phyloP scores from a whole-genome alignment of 495 filamentous ascomycete genomes.

The Daldinia caldariorum region DNA sequence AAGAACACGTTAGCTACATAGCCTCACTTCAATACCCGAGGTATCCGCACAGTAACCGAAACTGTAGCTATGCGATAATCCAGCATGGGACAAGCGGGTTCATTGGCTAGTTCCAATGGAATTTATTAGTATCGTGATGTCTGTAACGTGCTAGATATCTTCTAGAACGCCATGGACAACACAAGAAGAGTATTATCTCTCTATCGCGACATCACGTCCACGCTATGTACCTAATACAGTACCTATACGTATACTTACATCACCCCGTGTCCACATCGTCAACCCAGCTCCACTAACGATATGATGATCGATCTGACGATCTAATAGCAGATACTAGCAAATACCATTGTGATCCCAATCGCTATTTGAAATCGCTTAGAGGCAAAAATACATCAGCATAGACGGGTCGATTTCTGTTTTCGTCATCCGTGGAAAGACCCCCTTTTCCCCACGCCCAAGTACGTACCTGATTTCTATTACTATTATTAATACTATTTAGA shows the following conservation, averaged over 20 bases:
- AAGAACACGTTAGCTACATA: slow-evolving; percentile 1
- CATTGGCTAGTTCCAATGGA: neutral
- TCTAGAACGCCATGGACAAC: neutral
- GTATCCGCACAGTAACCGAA: neutral
- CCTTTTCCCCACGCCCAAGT: slow-evolving; percentile 35
- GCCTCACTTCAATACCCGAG: slow-evolving; percentile 6
- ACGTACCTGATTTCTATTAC: no score
- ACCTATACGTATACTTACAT: neutral
- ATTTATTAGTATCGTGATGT: neutral
- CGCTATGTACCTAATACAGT: neutral
- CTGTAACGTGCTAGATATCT: neutral
- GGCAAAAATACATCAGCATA: slow-evolving; percentile 28
- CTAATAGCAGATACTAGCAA: slow-evolving; percentile 20
- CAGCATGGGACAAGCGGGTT: neutral
- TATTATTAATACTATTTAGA: no score
- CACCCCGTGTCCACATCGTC: slow-evolving; percentile 2
- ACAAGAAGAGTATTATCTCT: neutral
- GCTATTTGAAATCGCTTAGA: slow-evolving; percentile 26
- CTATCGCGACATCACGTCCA: neutral
- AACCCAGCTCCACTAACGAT: slow-evolving; percentile 27
- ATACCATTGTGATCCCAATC: slow-evolving; percentile 34
- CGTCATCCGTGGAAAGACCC: slow-evolving; percentile 30
- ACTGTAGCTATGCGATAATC: slow-evolving; percentile 4
- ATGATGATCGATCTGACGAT: slow-evolving; percentile 41
- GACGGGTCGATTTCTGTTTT: slow-evolving; percentile 19